A percentile compares a stretch with the other conserved stretches of the same genome.
Conservation (phyloP, 2,329 filamentous ascomycete genomes). For the Hypoxylon sp. region DNA sequence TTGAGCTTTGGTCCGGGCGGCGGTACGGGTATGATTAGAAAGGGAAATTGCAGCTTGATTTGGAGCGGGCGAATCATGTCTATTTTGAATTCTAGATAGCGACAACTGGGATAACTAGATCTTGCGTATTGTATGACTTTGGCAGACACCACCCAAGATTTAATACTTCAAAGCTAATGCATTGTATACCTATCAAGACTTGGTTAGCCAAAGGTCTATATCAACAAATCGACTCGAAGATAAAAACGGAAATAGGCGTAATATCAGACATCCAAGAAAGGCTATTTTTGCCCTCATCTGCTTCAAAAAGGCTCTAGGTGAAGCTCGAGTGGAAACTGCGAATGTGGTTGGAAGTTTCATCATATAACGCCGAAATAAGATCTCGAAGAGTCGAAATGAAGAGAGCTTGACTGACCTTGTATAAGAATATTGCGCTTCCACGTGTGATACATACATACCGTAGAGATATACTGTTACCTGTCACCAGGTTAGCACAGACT, state of each 20-base stretch:
- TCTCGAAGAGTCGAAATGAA: conserved; percentile 9
- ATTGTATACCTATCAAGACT: conserved; percentile 5
- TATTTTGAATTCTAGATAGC: conserved; percentile 16
- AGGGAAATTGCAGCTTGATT: conserved; percentile 11
- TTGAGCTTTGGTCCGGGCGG: conserved; percentile 9
- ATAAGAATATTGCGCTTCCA: conserved; percentile 2
- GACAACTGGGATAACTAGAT: background rate
- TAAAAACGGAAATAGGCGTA: conserved; percentile 15
- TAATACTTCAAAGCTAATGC: background rate
- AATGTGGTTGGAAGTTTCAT: conserved; percentile 84
- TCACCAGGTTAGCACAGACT: conserved; percentile 19
- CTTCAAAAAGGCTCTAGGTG: conserved; percentile 74
- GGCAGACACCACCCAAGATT: background rate
- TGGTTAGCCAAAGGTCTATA: conserved; percentile 32
- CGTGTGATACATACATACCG: background rate
- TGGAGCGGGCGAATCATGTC: conserved; percentile 2
- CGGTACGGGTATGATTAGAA: conserved; percentile 11
- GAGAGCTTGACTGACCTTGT: conserved; percentile 44
- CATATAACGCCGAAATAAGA: conserved; percentile 60
- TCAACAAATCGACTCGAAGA: conserved; percentile 1
- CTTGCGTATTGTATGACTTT: background rate
- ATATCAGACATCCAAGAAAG: conserved; percentile 85
- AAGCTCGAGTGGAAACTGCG: conserved; percentile 91
- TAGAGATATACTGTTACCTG: background rate
- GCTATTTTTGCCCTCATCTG: conserved; percentile 73